Conservation (phyloP, 805 yeast genomes). For the Candida hispaniensis region DNA sequence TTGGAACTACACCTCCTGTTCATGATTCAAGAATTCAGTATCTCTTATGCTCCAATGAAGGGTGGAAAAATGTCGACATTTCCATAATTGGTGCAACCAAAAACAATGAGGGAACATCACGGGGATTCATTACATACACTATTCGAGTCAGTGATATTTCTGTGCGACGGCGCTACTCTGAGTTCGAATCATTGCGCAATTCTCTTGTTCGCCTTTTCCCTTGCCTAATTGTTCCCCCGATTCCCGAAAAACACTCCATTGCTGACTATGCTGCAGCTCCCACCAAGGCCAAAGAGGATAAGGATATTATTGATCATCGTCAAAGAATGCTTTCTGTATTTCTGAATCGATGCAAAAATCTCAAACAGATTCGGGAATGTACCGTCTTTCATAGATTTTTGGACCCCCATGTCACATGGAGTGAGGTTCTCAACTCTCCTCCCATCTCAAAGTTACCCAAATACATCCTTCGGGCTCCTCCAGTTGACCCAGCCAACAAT, state of each 20-base stretch:
- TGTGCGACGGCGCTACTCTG: conserved; percentile 81
- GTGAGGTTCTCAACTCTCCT: conserved; percentile 53
- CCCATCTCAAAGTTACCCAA: conserved; percentile 45
- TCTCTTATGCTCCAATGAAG: no score
- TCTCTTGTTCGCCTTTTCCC: conserved; percentile 67
- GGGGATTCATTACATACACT: conserved; percentile 75
- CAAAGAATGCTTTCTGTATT: conserved; percentile 67
- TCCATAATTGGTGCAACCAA: conserved; percentile 68
- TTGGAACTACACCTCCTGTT: no score
- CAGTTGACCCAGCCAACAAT: conserved; percentile 42
- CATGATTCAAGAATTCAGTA: no score
- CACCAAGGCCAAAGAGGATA: conserved; percentile 36
- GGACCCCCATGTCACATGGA: conserved; percentile 79
- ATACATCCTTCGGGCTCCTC: conserved; percentile 48
- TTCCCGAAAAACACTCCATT: conserved; percentile 74
- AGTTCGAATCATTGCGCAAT: conserved; percentile 74
- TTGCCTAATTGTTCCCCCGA: conserved; percentile 78
- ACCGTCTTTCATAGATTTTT: conserved; percentile 64
- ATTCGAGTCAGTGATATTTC: conserved; percentile 51
- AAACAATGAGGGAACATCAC: conserved; percentile 65
- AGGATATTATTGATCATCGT: conserved; percentile 47
- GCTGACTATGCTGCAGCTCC: conserved; percentile 37
- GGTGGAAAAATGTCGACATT: no score
- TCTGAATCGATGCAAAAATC: conserved; percentile 59
- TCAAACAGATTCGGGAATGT: conserved; percentile 45